Conservation (phyloP, 2,329 filamentous ascomycete genomes). For the Aspergillus sp. region DNA sequence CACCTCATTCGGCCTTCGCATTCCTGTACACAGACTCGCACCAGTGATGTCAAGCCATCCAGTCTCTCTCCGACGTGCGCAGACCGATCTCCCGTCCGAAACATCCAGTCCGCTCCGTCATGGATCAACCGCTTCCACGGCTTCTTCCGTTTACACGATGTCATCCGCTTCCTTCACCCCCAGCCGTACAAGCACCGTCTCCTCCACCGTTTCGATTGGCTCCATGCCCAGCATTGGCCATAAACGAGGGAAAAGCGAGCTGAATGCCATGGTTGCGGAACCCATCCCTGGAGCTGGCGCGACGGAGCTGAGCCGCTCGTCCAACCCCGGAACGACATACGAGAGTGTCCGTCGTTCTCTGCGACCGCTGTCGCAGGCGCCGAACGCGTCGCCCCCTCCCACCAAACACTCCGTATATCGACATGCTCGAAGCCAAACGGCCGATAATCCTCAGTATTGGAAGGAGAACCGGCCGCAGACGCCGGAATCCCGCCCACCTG, state of each 20-base stretch:
- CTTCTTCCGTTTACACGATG: conserved; percentile 53
- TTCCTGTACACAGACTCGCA: conserved; percentile 26
- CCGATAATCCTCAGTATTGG: conserved; percentile 53
- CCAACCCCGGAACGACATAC: conserved; percentile 64
- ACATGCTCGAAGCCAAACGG: conserved; percentile 60
- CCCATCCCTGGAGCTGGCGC: conserved; percentile 17
- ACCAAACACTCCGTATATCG: conserved; percentile 32
- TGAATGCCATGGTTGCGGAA: conserved; percentile 53
- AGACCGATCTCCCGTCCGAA: conserved; percentile 42
- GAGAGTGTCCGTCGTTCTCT: conserved; percentile 73
- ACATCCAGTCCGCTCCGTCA: conserved; percentile 51
- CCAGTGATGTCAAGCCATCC: conserved; percentile 42
- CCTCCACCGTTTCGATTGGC: conserved; percentile 68
- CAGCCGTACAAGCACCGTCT: conserved; percentile 67
- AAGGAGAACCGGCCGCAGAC: conserved; percentile 34
- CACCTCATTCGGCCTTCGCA: conserved; percentile 27
- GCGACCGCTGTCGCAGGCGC: conserved; percentile 69
- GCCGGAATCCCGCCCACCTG: conserved; percentile 28
- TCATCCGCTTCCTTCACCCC: conserved; percentile 50
- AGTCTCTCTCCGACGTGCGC: conserved; percentile 35
- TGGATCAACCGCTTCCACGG: conserved; percentile 55
- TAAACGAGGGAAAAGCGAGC: conserved; percentile 75
- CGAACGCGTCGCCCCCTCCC: conserved; percentile 48
- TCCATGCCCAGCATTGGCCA: conserved; percentile 55
- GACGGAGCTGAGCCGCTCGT: conserved; percentile 18